Conservation (phyloP, 2,329 filamentous ascomycete species). For the Colletotrichum camelliae region DNA sequence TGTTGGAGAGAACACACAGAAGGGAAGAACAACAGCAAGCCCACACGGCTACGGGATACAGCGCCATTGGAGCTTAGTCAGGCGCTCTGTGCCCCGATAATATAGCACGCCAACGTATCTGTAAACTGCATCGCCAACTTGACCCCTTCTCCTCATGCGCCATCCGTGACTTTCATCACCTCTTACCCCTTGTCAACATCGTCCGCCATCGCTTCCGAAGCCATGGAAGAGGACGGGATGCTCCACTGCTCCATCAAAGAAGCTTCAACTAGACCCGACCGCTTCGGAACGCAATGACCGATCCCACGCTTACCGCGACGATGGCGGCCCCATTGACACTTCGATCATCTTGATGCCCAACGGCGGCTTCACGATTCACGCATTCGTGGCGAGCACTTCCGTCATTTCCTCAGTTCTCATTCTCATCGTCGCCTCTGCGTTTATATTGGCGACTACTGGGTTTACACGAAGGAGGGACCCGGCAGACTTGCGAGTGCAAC, state of each 20-base stretch:
- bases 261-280: neutral
- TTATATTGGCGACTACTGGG: neutral
- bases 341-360: conserved; percentile 18
- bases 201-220: neutral
- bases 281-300: neutral
- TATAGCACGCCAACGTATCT: neutral
- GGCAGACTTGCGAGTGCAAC: neutral
- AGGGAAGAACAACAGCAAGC: neutral
- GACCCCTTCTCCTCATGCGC: neutral
- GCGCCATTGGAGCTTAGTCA: neutral
- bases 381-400: neutral
- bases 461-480: neutral
- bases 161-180: neutral
- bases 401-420: neutral
- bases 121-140: neutral
- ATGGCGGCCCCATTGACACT: neutral
- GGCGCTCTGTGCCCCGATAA: neutral
- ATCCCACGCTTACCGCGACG: neutral
- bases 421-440: neutral
- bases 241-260: neutral
- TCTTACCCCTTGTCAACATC: neutral
- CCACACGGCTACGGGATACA: neutral
- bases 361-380: neutral
- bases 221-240: neutral
- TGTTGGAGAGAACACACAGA: neutral